Conservation (phyloP, 2,329 filamentous ascomycete genomes). For the Aspergillus unguis region DNA sequence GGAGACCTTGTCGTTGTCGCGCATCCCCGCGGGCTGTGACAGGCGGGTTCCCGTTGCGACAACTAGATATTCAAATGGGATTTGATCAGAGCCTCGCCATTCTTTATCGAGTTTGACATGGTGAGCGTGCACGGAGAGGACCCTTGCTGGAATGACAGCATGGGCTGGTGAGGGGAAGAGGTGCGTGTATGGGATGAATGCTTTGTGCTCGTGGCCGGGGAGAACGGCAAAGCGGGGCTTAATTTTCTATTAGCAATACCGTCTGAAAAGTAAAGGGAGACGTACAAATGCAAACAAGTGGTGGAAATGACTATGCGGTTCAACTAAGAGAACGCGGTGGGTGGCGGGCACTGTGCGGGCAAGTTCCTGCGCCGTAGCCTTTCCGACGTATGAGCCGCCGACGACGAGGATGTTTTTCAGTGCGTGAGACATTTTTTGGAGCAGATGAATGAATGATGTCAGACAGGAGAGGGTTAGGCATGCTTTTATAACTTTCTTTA, state of each 20-base stretch:
- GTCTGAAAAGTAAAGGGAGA: conserved; percentile 1
- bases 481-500: too few species aligned
- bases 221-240: conserved; percentile 36
- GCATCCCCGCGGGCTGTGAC: conserved; percentile 34
- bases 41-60: conserved; percentile 35
- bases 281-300: conserved; percentile 36
- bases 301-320: conserved; percentile 37
- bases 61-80: conserved; percentile 34
- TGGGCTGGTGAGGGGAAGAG: conserved; percentile 29
- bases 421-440: conserved; percentile 28
- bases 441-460: background rate
- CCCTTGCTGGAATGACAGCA: conserved; percentile 31
- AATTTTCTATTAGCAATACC: background rate
- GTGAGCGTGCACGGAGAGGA: conserved; percentile 26
- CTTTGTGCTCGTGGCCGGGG: conserved; percentile 36
- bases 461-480: background rate
- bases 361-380: conserved; percentile 35
- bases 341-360: conserved; percentile 33
- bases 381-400: conserved; percentile 37
- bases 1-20: conserved; percentile 30
- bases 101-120: conserved; percentile 33
- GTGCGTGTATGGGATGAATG: conserved; percentile 34
- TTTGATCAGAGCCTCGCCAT: conserved; percentile 31
- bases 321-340: conserved; percentile 34
- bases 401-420: conserved; percentile 36